Conservation (phyloP, 768 basidiomycete genomes). For the Rhizopogon vinicolor region DNA sequence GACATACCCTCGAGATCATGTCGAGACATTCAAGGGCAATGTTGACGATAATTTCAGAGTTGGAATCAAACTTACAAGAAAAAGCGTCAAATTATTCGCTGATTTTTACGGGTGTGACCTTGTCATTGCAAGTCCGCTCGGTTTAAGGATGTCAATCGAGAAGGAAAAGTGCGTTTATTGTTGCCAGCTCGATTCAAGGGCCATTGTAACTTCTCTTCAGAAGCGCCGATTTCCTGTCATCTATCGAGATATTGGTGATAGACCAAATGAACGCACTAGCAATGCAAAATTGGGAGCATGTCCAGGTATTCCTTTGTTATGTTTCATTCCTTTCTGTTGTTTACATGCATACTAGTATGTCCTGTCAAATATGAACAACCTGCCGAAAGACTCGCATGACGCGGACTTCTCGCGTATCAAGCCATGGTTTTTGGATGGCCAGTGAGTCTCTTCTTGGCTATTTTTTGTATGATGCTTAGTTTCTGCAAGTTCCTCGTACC, state of each 20-base stretch:
- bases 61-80: slow-evolving; percentile 89
- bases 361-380: slow-evolving; percentile 76
- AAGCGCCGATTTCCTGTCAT: slow-evolving; percentile 87
- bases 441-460: slow-evolving; percentile 49
- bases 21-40: slow-evolving; percentile 95
- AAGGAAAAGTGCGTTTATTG: slow-evolving; percentile 76
- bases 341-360: slow-evolving; percentile 55
- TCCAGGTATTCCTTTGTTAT: slow-evolving; percentile 55
- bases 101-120: slow-evolving; percentile 91
- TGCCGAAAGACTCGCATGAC: slow-evolving; percentile 91
- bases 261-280: slow-evolving; percentile 90
- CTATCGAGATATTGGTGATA: slow-evolving; percentile 85
- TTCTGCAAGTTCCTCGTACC: slow-evolving; percentile 60
- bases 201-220: slow-evolving; percentile 31
- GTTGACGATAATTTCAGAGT: slow-evolving; percentile 93
- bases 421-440: slow-evolving; percentile 94
- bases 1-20: slow-evolving; percentile 82
- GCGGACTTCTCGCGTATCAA: slow-evolving; percentile 96
- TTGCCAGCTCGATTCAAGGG: not conserved
- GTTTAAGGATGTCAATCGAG: slow-evolving; percentile 86
- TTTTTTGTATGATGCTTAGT: not conserved
- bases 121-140: slow-evolving; percentile 90
- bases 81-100: slow-evolving; percentile 86
- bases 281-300: slow-evolving; percentile 99
- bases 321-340: not conserved